Percentiles rank a stretch among this genome's conserved stretches.
phyloP scores from a whole-genome alignment of 495 filamentous ascomycete genomes.

The Lasiosphaeria ovina region DNA sequence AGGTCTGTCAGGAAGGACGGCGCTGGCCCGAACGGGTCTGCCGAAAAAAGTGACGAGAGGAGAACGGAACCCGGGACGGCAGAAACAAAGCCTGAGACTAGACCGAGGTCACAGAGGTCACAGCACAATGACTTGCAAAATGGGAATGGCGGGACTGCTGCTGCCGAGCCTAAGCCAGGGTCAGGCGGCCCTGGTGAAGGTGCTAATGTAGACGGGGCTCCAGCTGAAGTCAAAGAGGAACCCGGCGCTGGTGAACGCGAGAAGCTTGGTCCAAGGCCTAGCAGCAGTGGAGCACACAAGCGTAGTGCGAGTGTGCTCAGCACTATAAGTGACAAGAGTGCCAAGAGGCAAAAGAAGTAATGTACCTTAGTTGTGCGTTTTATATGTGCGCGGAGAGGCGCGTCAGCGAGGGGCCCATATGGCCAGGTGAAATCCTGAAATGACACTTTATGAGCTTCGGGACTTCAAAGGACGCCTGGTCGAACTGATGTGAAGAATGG shows the following conservation, averaged over 20 bases:
- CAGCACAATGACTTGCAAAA: neutral
- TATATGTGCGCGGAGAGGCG: no score
- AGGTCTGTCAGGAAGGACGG: slow-evolving; percentile 15
- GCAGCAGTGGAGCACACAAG: slow-evolving; percentile 55
- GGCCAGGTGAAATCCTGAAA: no score
- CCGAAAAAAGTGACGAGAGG: slow-evolving; percentile 6
- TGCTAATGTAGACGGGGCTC: slow-evolving; percentile 1
- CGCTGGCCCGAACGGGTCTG: slow-evolving; percentile 23
- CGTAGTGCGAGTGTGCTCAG: slow-evolving; percentile 76
- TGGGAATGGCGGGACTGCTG: neutral
- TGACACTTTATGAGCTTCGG: no score
- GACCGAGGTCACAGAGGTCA: neutral
- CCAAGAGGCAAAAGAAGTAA: slow-evolving; percentile 69
- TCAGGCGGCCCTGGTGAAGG: slow-evolving; percentile 10
- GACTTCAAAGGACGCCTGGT: no score
- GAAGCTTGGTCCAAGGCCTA: slow-evolving; percentile 19
- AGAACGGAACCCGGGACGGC: slow-evolving; percentile 14
- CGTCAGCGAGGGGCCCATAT: no score
- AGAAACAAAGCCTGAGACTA: slow-evolving; percentile 1
- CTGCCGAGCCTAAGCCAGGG: slow-evolving; percentile 1
- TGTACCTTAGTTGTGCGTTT: no score
- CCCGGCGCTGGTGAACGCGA: slow-evolving; percentile 19
- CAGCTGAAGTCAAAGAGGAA: slow-evolving; percentile 22
- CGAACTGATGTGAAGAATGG: no score
- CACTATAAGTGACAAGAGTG: slow-evolving; percentile 63